Conservation (phyloP, 805 yeast genomes). For the Starmerella geochares region DNA sequence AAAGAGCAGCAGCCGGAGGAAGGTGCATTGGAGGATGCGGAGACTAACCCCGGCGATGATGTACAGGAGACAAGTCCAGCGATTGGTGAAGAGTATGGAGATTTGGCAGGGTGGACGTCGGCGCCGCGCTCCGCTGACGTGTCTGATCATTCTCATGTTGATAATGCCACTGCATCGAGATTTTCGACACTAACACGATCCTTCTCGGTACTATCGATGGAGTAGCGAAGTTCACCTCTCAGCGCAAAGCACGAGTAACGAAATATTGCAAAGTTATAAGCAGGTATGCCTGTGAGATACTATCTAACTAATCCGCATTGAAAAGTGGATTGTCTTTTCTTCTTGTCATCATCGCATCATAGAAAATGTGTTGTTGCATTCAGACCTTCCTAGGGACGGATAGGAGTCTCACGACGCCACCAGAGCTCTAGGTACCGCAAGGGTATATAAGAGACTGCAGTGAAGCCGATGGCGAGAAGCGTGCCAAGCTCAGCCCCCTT, state of each 20-base stretch:
- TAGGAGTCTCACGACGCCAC: slow-evolving; percentile 30
- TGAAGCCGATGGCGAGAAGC: slow-evolving; percentile 65
- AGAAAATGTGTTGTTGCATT: background rate
- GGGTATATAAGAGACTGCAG: slow-evolving; percentile 53
- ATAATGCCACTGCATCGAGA: background rate
- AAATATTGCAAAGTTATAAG: too few species aligned
- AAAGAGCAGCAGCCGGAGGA: background rate
- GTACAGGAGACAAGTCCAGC: too few species aligned
- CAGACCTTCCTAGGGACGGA: too few species aligned
- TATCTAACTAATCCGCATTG: too few species aligned
- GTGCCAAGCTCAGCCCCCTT: slow-evolving; percentile 68
- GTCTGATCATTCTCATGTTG: background rate
- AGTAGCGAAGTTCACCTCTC: too few species aligned
- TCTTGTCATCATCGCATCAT: background rate
- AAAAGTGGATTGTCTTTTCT: background rate
- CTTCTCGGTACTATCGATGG: background rate
- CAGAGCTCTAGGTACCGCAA: slow-evolving; percentile 57
- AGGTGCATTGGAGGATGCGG: background rate
- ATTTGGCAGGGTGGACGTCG: background rate
- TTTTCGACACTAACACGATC: background rate
- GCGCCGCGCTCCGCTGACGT: background rate
- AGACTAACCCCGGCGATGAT: too few species aligned
- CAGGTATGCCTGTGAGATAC: too few species aligned
- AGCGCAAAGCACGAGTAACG: background rate
- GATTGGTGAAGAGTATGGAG: too few species aligned